phyloP scores from a whole-genome alignment of 179 eudicot genomes.

The Silene vulgaris region DNA sequence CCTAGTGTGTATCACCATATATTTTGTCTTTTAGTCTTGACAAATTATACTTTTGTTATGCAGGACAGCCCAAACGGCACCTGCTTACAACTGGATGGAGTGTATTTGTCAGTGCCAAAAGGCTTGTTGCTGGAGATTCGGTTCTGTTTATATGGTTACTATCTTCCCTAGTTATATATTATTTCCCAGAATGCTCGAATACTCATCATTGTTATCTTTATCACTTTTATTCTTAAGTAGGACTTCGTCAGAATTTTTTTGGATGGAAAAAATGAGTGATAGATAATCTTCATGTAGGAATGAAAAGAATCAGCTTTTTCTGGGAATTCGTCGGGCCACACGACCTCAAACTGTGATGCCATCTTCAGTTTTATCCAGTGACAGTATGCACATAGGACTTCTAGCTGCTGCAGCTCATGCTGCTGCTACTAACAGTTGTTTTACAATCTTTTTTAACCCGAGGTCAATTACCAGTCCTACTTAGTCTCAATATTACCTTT shows the following conservation, averaged over 20 bases:
- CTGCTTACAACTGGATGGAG: slow-evolving; percentile 99
- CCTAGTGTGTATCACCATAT: neutral
- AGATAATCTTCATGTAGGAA: slow-evolving; percentile 48
- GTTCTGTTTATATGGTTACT: slow-evolving; percentile 90
- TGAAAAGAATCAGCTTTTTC: slow-evolving; percentile 91
- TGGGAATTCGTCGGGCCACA: slow-evolving; percentile 93
- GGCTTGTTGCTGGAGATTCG: slow-evolving; percentile 99
- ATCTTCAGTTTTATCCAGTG: slow-evolving; percentile 96
- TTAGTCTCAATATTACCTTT: neutral
- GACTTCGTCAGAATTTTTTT: too few relatives aligned
- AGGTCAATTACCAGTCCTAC: slow-evolving; percentile 39
- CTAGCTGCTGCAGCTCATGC: slow-evolving; percentile 99
- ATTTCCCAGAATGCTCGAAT: neutral
- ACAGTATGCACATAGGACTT: slow-evolving; percentile 99
- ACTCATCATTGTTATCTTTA: neutral
- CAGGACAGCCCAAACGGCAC: slow-evolving; percentile 99
- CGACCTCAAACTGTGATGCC: slow-evolving; percentile 99
- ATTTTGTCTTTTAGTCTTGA: neutral
- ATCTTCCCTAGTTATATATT: neutral
- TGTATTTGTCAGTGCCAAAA: slow-evolving; percentile 97
- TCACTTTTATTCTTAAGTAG: neutral
- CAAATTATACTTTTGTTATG: slow-evolving; percentile 28
- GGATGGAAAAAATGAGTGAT: neutral
- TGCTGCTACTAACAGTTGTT: slow-evolving; percentile 93
- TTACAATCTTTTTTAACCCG: slow-evolving; percentile 88